Conservation (phyloP, 1,284 basidiomycete species). For the Laetiporus sulphureus region DNA sequence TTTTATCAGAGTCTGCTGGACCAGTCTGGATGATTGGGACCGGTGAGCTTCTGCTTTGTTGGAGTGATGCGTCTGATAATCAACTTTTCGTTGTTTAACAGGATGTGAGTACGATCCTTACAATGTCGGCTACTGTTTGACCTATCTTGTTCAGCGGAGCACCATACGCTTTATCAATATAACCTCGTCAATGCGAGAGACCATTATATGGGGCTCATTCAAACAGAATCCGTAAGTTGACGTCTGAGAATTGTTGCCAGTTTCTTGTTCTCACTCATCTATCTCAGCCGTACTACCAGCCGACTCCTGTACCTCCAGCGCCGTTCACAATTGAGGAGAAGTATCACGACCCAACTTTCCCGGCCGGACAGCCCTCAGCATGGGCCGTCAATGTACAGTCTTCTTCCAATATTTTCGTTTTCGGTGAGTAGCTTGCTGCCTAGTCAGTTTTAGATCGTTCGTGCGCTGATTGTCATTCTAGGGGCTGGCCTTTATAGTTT, state of each 20-base stretch:
- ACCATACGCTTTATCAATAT: conserved; percentile 67
- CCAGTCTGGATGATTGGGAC: conserved; percentile 76
- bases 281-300: conserved; percentile 48
- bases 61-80: too few relatives aligned
- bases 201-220: conserved; percentile 68
- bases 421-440: conserved; percentile 40
- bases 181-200: conserved; percentile 51
- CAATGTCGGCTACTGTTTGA: background rate
- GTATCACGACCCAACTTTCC: conserved; percentile 51
- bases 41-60: conserved; percentile 36
- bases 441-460: too few relatives aligned
- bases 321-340: conserved; percentile 36
- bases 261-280: background rate
- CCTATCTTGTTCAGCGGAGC: conserved; percentile 34
- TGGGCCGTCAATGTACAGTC: conserved; percentile 52
- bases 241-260: background rate
- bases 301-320: conserved; percentile 46
- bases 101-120: conserved; percentile 4
- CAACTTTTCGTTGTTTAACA: background rate
- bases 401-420: conserved; percentile 56
- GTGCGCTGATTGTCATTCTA: too few relatives aligned
- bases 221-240: conserved; percentile 55
- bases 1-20: conserved; percentile 67
- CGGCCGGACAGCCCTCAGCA: conserved; percentile 32
- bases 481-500: conserved; percentile 72